A percentile compares a stretch with the other conserved stretches of the same genome.
phyloP scores from a whole-genome alignment of 2,329 filamentous ascomycete species.

The Raffaelea arxii region DNA sequence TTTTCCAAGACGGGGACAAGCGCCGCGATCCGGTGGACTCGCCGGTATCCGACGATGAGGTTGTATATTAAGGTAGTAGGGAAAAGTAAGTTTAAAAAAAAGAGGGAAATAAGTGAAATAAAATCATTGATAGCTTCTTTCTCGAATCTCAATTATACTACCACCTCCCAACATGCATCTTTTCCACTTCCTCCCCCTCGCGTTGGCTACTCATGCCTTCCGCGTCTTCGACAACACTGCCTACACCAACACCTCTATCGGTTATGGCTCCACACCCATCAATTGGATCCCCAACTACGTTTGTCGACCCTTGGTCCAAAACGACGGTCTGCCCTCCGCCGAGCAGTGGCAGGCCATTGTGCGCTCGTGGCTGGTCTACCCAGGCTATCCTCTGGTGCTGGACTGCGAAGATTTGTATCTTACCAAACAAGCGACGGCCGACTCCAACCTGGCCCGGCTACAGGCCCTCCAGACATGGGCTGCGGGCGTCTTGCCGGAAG shows the following conservation, averaged over 20 bases:
- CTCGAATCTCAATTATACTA: too few species aligned
- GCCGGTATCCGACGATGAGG: too few species aligned
- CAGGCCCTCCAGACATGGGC: conserved; percentile 7
- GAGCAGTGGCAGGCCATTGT: conserved; percentile 4
- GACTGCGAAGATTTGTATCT: conserved; percentile 9
- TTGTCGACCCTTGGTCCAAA: conserved; percentile 1
- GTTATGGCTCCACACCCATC: conserved; percentile 6
- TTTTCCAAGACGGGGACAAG: too few species aligned
- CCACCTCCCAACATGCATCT: too few species aligned
- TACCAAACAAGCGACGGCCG: conserved; percentile 1
- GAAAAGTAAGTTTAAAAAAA: too few species aligned
- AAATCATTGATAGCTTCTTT: too few species aligned
- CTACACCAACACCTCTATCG: conserved; percentile 7
- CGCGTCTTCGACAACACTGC: conserved; percentile 9
- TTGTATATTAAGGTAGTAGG: too few species aligned
- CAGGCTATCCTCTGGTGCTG: conserved; percentile 8
- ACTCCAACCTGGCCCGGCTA: conserved; percentile 2
- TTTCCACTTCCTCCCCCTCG: too few species aligned
- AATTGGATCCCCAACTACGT: conserved; percentile 9
- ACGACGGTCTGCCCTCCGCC: conserved; percentile 1
- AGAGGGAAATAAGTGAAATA: too few species aligned
- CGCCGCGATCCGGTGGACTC: too few species aligned
- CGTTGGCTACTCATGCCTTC: conserved; percentile 2
- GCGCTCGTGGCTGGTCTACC: conserved; percentile 5
- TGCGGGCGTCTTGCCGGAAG: conserved; percentile 2